These are phyloP conservation scores for Ogataea henricii DNA, from an alignment of 805 yeast genomes.

Conservation along the genomic window DNA sequence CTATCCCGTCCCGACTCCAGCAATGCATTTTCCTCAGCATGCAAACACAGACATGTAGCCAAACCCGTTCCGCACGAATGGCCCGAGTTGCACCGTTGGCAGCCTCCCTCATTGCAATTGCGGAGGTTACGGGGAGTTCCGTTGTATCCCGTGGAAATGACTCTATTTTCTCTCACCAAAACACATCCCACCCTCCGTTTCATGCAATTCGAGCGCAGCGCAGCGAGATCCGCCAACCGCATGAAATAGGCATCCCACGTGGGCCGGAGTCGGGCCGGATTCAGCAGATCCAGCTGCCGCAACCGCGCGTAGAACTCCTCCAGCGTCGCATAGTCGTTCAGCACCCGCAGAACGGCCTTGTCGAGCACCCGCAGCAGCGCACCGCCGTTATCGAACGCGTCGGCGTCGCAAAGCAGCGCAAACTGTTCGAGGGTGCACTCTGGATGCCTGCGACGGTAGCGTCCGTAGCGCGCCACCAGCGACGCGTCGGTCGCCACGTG, in stretches of 20 bases:
- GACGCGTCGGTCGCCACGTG: constrained; percentile 83
- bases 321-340: constrained; percentile 47
- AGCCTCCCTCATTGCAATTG: constrained; percentile 96
- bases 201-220: constrained; percentile 93
- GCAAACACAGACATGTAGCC: constrained; percentile 87
- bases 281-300: constrained; percentile 44
- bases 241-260: constrained; percentile 96
- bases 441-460: constrained; percentile 29
- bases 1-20: constrained; percentile 93
- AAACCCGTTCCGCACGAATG: constrained; percentile 62
- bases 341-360: constrained; percentile 57
- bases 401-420: constrained; percentile 17
- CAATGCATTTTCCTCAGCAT: constrained; percentile 96
- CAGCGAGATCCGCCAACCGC: constrained; percentile 91
- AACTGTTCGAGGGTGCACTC: constrained; percentile 18
- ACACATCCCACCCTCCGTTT: constrained; percentile 97
- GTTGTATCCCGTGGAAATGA: constrained; percentile 94
- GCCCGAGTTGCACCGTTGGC: constrained; percentile 82
- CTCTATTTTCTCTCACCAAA: constrained; percentile 79
- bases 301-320: constrained; percentile 42
- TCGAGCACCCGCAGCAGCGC: constrained; percentile 43
- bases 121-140: constrained; percentile 90
- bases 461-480: constrained; percentile 44
- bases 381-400: constrained; percentile 11
- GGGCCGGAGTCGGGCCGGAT: constrained; percentile 72